Conservation (phyloP, 164 flowering plant species). For the Kalanchoe fedtschenkoi region DNA sequence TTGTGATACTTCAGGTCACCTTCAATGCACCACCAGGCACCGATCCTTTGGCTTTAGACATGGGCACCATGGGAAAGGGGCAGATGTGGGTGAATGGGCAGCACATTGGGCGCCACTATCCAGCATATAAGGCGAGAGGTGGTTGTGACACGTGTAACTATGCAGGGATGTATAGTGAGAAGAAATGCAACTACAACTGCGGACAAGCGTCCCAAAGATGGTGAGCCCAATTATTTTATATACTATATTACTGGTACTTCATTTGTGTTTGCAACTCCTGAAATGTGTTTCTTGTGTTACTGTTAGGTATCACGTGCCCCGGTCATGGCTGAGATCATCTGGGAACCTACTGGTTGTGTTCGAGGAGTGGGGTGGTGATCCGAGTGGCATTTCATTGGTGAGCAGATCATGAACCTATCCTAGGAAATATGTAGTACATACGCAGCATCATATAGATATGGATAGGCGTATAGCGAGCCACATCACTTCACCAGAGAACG, state of each 20-base stretch:
- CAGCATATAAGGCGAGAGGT: constrained; percentile 57
- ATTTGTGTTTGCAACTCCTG: background rate
- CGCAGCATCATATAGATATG: too few species aligned
- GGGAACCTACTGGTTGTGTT: constrained; percentile 52
- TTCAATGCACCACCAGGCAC: constrained; percentile 60
- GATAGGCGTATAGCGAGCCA: constrained; percentile 17
- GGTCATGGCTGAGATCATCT: constrained; percentile 47
- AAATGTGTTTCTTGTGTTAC: constrained; percentile 14
- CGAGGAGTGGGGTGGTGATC: constrained; percentile 75
- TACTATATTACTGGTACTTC: background rate
- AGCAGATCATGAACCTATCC: constrained; percentile 29
- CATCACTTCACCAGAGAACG: constrained; percentile 10
- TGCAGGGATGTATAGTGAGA: constrained; percentile 41
- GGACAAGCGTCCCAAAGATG: constrained; percentile 68
- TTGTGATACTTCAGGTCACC: constrained; percentile 30
- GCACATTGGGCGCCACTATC: constrained; percentile 80
- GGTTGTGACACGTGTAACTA: constrained; percentile 52
- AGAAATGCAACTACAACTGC: constrained; percentile 50
- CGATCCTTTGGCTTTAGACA: constrained; percentile 69
- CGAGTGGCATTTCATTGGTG: constrained; percentile 39
- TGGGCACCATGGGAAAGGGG: constrained; percentile 84
- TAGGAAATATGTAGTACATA: constrained; percentile 22
- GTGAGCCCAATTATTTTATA: constrained; percentile 19
- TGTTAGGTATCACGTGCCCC: constrained; percentile 74
- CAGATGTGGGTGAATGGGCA: constrained; percentile 78